These are phyloP conservation scores for Thalassiosira hispida DNA, from an alignment of 352 stramenopile species.

Conservation along the genomic window DNA sequence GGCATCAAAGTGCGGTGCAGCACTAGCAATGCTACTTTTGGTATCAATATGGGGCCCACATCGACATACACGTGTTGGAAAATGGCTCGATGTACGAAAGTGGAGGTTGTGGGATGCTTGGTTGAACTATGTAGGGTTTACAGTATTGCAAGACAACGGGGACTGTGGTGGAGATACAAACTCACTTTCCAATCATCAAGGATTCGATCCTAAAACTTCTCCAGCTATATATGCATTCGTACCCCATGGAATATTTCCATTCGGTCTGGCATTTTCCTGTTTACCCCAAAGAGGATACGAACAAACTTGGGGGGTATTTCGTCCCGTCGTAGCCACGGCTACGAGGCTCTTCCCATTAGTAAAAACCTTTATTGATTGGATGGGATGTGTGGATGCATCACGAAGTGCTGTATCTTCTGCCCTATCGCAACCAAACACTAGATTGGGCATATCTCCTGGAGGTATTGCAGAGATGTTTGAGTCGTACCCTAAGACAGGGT, in stretches of 20 bases:
- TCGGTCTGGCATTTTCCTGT: conserved; percentile 79
- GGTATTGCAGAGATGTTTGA: conserved; percentile 89
- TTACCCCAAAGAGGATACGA: conserved; percentile 58
- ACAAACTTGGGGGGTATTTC: conserved; percentile 72
- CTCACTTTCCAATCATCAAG: not conserved
- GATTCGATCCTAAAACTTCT: conserved; percentile 50
- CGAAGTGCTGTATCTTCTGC: conserved; percentile 52
- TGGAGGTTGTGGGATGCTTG: conserved; percentile 82
- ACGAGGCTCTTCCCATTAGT: conserved; percentile 80
- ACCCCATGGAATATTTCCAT: conserved; percentile 84
- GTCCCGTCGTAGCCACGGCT: conserved; percentile 78
- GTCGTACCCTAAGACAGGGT: conserved; percentile 74
- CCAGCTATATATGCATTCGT: conserved; percentile 77
- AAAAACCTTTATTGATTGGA: conserved; percentile 68
- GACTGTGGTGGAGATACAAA: conserved; percentile 8
- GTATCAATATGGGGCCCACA: conserved; percentile 69
- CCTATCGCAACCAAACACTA: conserved; percentile 18
- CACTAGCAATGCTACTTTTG: conserved; percentile 36
- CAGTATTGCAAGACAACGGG: conserved; percentile 67
- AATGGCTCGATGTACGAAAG: conserved; percentile 55
- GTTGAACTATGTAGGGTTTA: conserved; percentile 75
- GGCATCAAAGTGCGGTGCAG: conserved; percentile 28
- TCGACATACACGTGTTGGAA: conserved; percentile 56
- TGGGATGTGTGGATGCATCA: conserved; percentile 74
- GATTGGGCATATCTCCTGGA: conserved; percentile 66